Conservation (phyloP, 345 rosid species). For the Microcos paniculata region DNA sequence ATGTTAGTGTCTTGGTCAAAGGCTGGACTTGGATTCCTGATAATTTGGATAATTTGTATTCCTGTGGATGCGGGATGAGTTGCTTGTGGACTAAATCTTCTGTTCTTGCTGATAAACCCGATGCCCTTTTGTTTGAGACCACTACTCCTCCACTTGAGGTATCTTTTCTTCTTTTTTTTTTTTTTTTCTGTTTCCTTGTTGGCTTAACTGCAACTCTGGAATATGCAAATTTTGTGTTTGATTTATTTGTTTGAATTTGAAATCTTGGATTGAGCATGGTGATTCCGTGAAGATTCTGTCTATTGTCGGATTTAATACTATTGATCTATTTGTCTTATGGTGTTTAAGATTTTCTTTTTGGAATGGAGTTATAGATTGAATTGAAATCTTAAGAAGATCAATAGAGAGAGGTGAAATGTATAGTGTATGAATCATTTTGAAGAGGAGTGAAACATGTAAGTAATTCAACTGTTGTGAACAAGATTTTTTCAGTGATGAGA, state of each 20-base stretch:
- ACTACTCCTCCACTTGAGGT: conserved; percentile 79
- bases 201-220: not conserved
- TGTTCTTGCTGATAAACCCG: conserved; percentile 83
- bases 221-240: not conserved
- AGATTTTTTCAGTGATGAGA: no score
- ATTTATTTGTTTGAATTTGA: conserved; percentile 1
- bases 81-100: conserved; percentile 97
- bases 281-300: not conserved
- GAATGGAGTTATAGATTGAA: not conserved
- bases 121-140: conserved; percentile 81
- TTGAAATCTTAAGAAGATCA: not conserved
- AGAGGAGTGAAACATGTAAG: not conserved
- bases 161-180: not conserved
- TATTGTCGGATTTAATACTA: not conserved
- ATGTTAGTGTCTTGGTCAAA: conserved; percentile 76
- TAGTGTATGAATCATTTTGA: not conserved
- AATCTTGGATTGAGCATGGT: not conserved
- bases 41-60: conserved; percentile 83
- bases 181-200: not conserved
- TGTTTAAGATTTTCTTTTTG: not conserved
- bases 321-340: not conserved
- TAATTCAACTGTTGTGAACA: not conserved
- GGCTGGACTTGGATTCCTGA: conserved; percentile 99
- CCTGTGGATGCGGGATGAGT: conserved; percentile 81
- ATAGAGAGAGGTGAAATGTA: not conserved